Base-by-base conservation (phyloP, 2,329 filamentous ascomycete genomes). In the Cladophialophora psammophila region DNA sequence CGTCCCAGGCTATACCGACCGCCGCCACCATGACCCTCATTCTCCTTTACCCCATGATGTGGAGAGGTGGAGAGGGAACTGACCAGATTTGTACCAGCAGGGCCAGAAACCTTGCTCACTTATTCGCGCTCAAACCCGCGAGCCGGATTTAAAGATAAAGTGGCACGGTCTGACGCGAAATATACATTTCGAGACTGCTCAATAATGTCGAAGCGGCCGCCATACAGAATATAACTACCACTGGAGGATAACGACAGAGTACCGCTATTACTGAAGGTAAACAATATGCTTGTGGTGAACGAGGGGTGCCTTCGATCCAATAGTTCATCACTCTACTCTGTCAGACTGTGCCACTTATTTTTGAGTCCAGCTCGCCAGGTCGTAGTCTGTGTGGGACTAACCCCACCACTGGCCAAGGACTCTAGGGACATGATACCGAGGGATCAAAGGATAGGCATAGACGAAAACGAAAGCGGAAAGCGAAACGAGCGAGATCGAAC, bases 41-140 rank as follows among this genome's bases (percentile, higher is more conserved):
- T 18, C 57, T 45, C 13, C 12, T 40, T 60, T 60, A 50, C 57
- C 57, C 57, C 40, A 60, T 35, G 31, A 34, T 60, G 57, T 60
- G 57, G 57, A 50, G 57, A 60, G 20, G 53, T 55, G 53, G 53
- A 55, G 57, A 36, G 26, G 26, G 18, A 20, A 50, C 12, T 34
- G 34, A 35, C 56, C 56, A 40, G 9, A 45, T 59, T 48, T 8
- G 56, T 18, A 18, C 15, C 56, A 5, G 40, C 26, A 26, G 26
- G 26, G 26, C 26, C 26, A 26, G 26, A 26, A 26, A 26, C 26
- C 26, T 26, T 26, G 26, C 26, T 26, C 26, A 3, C 26, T 26
- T 26, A 26, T 26, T 26, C 26, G 26, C 26, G 26, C 26, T 26
- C 26, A 26, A 26, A 26, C 26, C 26, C 2, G 26, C 26, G 26